Base-by-base conservation (phyloP, 768 basidiomycete species). In the Termitomyces sp. region DNA sequence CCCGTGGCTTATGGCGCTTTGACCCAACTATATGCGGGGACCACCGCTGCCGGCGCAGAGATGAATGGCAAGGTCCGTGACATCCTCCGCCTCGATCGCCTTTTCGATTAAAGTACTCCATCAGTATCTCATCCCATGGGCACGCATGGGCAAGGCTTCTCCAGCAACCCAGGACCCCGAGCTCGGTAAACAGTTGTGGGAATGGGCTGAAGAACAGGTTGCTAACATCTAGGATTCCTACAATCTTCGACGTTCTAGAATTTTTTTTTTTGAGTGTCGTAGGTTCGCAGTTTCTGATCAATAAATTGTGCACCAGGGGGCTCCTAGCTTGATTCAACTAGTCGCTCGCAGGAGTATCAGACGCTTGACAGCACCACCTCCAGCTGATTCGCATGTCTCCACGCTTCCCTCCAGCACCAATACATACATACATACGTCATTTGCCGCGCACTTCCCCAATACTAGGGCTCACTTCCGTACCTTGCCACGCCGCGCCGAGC, bases 11-110 rank as follows among this genome's bases (percentile, higher is more conserved):
- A 70, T 24, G 81, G 82, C 16, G 79, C 79, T 0, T 62, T 82
- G 18, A 82, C 80, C 1, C 79, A 76, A 53, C 64, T 83, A 0
- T 83, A 73, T 58, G 82, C 79, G 10, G 82, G 77, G 4, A 83
- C 81, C 1, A 65, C 72, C 0, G 65, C 71, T 0, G 76, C 74
- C 28, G 80, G 73, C 5, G 71, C 64, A 4, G 57, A 61, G 2
- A 60, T 82, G 26, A 77, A 75, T 39, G 81, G 82, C 31, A 77
- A 81, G 70, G 81, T 79, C 22, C 2, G 50, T 29, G 4, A 53
- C 0, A 62, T n/a, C 24, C 58, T 16, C 37, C 24, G 6, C n/a
- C 29, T 41, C 12, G 12, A 51, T 47, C 20, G 34, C 18, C 22
- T 15, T 33, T 10, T 18, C n/a, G 22, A 26, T 36, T 20, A 41